phyloP scores from a whole-genome alignment of 2,329 filamentous ascomycete genomes.

The Ophiostoma tasmaniense region DNA sequence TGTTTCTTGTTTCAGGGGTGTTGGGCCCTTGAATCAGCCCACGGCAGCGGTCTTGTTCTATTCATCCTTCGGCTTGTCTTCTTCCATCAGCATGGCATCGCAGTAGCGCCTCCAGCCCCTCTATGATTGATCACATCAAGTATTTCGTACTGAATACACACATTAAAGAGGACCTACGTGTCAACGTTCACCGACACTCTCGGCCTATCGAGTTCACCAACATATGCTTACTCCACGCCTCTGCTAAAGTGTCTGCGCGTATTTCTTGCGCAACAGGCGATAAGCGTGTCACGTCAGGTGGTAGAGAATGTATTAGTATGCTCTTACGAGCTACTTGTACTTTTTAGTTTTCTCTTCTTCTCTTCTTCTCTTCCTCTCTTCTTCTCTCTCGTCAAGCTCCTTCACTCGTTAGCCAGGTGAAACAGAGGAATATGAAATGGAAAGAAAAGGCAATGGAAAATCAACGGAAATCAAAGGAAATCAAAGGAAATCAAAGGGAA shows the following conservation, averaged over 20 bases:
- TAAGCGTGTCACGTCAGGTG: conserved; percentile 2
- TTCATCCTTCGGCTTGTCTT: background rate
- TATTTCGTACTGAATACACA: too few relatives aligned
- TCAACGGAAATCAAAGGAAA: background rate
- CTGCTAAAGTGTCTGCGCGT: background rate
- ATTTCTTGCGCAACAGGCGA: background rate
- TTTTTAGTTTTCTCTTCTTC: background rate
- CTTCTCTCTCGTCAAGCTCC: background rate
- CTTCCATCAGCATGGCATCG: background rate
- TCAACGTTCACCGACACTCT: background rate
- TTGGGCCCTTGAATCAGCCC: conserved; percentile 2
- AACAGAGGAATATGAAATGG: background rate
- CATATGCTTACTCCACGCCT: background rate
- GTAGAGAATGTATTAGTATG: too few relatives aligned
- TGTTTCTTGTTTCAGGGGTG: conserved; percentile 24
- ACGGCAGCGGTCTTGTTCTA: background rate
- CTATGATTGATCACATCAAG: background rate
- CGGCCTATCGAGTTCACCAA: background rate
- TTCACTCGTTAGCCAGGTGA: background rate
- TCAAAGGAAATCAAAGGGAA: background rate
- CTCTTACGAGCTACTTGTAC: too few relatives aligned
- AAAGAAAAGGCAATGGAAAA: background rate
- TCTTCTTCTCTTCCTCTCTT: background rate
- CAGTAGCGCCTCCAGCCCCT: background rate
- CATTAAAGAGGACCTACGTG: background rate